Base-by-base conservation (phyloP, 352 stramenopile genomes). In the Sclerospora graminicola region DNA sequence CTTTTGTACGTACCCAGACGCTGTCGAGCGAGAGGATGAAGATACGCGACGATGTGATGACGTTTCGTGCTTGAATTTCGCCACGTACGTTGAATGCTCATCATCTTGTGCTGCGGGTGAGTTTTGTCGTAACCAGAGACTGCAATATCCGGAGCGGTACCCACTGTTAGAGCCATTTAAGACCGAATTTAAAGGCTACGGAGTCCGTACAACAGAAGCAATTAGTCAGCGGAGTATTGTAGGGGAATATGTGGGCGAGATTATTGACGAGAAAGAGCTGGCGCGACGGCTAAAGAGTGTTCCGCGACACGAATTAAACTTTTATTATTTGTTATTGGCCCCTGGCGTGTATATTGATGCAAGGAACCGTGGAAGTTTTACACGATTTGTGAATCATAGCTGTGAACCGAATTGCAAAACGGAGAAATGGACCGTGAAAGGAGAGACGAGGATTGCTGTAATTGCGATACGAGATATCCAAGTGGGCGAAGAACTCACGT, bases 371-470 rank as follows among this genome's bases (percentile, higher is more conserved):
- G 93, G 93, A 11, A 95, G 89, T 55, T 94, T 98, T 37, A 96
- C 93, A 47, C 67, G 94, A 0, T 98, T 97, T 56, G 94, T 98
- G 34, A 98, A 98, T 60, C 89, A 97, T 48, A 97, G 89, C 50
- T 97, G 91, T 45, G 82, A 94, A 36, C 88, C 89, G 0, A 97
- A 97, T 55, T 98, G 91, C 54, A 94, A 90, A 55, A 97, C 91
- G 23, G 85, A 98, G 58, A 97, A 98, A 39, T 97, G 95, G 70
- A 91, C 74, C 4, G 76, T 97, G 10, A 77, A 94, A 36, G 87
- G 89, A 16, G 82, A 87, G 38, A 96, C 87, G 51, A 71, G 90
- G 14, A 96, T 98, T 48, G 89, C 93, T 0, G 94, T 98, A 4
- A 89, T 97, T 41, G 86, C 93, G 8, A 68, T 97, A 41, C 72